These are phyloP conservation scores for Alternaria solani DNA, from an alignment of 2,329 filamentous ascomycete genomes.

Conservation along the genomic window DNA sequence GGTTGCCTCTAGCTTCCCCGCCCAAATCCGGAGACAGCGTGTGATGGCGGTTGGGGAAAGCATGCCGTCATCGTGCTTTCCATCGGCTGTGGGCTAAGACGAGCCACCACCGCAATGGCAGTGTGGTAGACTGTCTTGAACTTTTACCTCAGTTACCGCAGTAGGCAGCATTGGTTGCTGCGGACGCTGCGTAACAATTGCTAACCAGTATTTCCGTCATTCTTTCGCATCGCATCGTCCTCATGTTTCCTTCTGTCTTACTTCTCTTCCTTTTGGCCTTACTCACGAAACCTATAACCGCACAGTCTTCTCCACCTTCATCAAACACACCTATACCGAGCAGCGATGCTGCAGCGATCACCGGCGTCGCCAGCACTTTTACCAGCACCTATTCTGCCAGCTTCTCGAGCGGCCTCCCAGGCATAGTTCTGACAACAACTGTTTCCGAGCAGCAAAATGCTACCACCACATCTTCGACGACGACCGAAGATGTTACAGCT, in stretches of 20 bases:
- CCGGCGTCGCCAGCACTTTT: background rate
- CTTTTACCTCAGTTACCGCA: background rate
- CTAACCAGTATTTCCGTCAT: slow-evolving; percentile 10
- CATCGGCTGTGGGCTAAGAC: slow-evolving; percentile 1
- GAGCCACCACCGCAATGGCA: background rate
- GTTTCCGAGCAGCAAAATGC: slow-evolving; percentile 21
- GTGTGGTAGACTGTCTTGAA: background rate
- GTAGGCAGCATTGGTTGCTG: background rate
- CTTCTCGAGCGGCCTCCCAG: slow-evolving; percentile 4
- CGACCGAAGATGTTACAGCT: slow-evolving; percentile 25
- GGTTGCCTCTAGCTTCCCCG: slow-evolving; percentile 15
- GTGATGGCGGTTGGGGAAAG: slow-evolving; percentile 8
- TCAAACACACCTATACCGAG: slow-evolving; percentile 18
- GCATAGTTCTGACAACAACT: slow-evolving; percentile 8
- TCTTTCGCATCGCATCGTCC: slow-evolving; percentile 16
- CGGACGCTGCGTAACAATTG: slow-evolving; percentile 5
- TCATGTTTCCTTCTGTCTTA: slow-evolving; percentile 22
- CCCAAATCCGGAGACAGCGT: slow-evolving; percentile 25
- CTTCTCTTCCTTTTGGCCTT: slow-evolving; percentile 16
- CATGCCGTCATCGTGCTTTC: slow-evolving; percentile 32
- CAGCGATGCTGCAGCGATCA: slow-evolving; percentile 8
- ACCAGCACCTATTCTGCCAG: background rate
- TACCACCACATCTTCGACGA: slow-evolving; percentile 19
- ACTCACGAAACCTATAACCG: slow-evolving; percentile 15
- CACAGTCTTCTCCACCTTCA: slow-evolving; percentile 20